Conservation (phyloP, 805 yeast genomes). For the Yarrowia porcina region DNA sequence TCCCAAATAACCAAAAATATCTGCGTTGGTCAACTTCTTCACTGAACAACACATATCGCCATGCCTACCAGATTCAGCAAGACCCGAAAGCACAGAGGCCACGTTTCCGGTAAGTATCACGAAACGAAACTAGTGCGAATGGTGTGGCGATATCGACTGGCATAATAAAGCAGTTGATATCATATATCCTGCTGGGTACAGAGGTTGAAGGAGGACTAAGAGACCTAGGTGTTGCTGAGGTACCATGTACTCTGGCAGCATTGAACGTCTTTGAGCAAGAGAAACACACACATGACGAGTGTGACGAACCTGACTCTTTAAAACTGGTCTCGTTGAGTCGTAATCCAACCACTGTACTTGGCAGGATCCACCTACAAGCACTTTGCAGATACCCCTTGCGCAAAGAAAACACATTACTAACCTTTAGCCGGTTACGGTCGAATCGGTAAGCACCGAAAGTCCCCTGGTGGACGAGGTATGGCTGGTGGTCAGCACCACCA, state of each 20-base stretch:
- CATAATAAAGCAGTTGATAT: slow-evolving; percentile 23
- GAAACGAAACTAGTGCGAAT: slow-evolving; percentile 26
- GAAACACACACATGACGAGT: background rate
- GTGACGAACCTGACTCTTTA: no score
- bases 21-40: background rate
- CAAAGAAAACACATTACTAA: slow-evolving; percentile 27
- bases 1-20: slow-evolving; percentile 17
- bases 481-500: slow-evolving; percentile 99
- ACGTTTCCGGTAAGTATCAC: slow-evolving; percentile 92
- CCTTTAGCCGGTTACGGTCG: slow-evolving; percentile 99
- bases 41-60: slow-evolving; percentile 26
- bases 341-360: background rate
- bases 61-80: slow-evolving; percentile 99
- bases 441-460: slow-evolving; percentile 99
- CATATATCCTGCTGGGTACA: slow-evolving; percentile 11
- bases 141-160: slow-evolving; percentile 27
- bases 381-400: background rate
- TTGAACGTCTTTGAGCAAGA: background rate
- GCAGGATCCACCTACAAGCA: background rate
- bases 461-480: slow-evolving; percentile 99
- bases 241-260: background rate
- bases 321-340: no score
- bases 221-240: background rate
- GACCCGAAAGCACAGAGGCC: slow-evolving; percentile 99
- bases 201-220: background rate